These are phyloP conservation scores for Amphicarpaea edgeworthii DNA, from an alignment of 306 rosid species.

Conservation along the genomic window DNA sequence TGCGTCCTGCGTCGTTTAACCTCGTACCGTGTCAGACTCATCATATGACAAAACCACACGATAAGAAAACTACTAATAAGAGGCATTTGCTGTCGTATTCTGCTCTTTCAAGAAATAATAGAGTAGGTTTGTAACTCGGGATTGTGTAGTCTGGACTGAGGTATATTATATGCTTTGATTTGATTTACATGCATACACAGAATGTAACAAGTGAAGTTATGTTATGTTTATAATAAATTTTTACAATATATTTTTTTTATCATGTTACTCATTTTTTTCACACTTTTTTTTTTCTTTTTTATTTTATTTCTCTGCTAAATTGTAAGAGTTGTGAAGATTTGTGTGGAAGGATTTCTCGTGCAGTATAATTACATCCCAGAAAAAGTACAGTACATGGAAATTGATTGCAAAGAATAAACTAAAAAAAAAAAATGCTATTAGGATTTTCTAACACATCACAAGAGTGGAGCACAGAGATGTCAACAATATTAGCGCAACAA, in stretches of 20 bases:
- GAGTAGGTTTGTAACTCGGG: slow-evolving; percentile 30
- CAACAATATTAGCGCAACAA: no score
- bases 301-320: background rate
- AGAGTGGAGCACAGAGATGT: no score
- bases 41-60: background rate
- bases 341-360: background rate
- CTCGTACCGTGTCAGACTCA: slow-evolving; percentile 65
- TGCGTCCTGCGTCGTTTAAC: slow-evolving; percentile 45
- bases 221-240: background rate
- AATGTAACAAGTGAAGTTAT: background rate
- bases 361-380: background rate
- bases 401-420: background rate
- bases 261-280: background rate
- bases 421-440: no score
- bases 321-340: background rate
- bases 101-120: slow-evolving; percentile 53
- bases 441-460: no score
- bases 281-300: background rate
- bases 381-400: background rate
- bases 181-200: background rate
- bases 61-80: slow-evolving; percentile 36
- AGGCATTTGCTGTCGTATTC: slow-evolving; percentile 62
- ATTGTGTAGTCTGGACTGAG: background rate
- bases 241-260: background rate
- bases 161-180: background rate